Evolutionary conservation across 495 filamentous ascomycete genomes (phyloP).

Genomic region (Penicillium cinerascens): DNA sequence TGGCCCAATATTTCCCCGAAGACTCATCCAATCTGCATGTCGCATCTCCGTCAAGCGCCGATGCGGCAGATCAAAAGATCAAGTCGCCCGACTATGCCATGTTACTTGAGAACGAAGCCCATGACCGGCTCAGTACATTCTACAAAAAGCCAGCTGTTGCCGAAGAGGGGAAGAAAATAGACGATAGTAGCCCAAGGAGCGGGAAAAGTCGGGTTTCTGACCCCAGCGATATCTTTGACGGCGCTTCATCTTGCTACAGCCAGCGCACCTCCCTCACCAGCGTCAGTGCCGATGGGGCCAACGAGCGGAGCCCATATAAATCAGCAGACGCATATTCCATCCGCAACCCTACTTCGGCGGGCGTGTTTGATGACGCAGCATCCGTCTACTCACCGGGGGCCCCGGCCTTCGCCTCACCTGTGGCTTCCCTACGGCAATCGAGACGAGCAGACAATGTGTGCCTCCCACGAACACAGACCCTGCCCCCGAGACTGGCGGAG

Average conservation of each 20-base stretch:
- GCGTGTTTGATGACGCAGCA: slow-evolving; percentile 41
- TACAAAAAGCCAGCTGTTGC: slow-evolving; percentile 5
- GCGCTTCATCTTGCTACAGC: slow-evolving; percentile 37
- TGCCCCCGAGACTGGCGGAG: slow-evolving; percentile 16
- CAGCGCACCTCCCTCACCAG: slow-evolving; percentile 34
- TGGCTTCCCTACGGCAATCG: background rate
- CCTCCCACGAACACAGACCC: slow-evolving; percentile 2
- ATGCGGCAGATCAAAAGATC: slow-evolving; percentile 1
- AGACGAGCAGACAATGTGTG: background rate
- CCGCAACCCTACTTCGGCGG: slow-evolving; percentile 33
- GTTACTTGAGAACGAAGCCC: slow-evolving; percentile 15
- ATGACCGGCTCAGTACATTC: slow-evolving; percentile 18
- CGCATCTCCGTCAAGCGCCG: slow-evolving; percentile 17
- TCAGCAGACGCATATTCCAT: slow-evolving; percentile 35
- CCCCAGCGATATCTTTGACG: slow-evolving; percentile 22
- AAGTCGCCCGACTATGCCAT: slow-evolving; percentile 5
- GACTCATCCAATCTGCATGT: slow-evolving; percentile 27
- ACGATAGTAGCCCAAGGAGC: background rate
- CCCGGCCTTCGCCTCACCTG: background rate
- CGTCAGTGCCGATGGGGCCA: slow-evolving; percentile 14
- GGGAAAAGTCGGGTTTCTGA: slow-evolving; percentile 14
- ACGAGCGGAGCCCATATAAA: slow-evolving; percentile 7
- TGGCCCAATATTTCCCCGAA: slow-evolving; percentile 35
- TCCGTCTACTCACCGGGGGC: slow-evolving; percentile 4
- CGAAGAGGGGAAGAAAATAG: background rate